Conservation (phyloP, 2,329 filamentous ascomycete genomes). For the Ophiocordyceps unilateralis region DNA sequence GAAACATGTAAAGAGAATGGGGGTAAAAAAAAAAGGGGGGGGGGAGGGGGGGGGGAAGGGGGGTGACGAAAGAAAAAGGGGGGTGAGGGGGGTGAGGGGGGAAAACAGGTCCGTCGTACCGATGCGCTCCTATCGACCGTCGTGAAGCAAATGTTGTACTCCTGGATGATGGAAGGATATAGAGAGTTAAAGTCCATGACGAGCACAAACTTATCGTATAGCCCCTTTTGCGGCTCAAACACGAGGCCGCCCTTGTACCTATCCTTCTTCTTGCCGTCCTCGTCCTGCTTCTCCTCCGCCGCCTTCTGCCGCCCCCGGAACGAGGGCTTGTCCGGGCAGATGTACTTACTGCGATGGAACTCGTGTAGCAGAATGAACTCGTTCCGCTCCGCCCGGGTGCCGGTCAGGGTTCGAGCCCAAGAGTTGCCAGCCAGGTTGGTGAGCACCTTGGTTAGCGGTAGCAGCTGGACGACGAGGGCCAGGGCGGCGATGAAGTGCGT, state of each 20-base stretch:
- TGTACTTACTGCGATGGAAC: constrained; percentile 92
- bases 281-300: constrained; percentile 50
- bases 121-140: constrained; percentile 67
- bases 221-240: constrained; percentile 90
- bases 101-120: constrained; percentile 43
- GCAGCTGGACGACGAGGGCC: constrained; percentile 74
- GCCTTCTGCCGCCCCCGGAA: constrained; percentile 57
- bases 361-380: constrained; percentile 98
- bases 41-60: too few relatives aligned
- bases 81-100: too few relatives aligned
- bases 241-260: constrained; percentile 98
- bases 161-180: constrained; percentile 96
- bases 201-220: constrained; percentile 95
- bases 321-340: constrained; percentile 86
- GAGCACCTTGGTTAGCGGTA: constrained; percentile 84
- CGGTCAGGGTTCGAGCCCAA: constrained; percentile 89
- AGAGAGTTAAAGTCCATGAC: constrained; percentile 99
- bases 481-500: constrained; percentile 92
- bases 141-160: constrained; percentile 99
- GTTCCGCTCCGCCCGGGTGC: constrained; percentile 91
- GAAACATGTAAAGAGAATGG: too few relatives aligned
- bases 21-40: not conserved
- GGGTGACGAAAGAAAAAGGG: not conserved
- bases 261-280: constrained; percentile 88
- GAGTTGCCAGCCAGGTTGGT: constrained; percentile 97